Percentiles rank a stretch among this genome's conserved stretches.
Evolutionary conservation across 257 asterid genomes (phyloP).

Genomic region (Thymus mandschuricus): DNA sequence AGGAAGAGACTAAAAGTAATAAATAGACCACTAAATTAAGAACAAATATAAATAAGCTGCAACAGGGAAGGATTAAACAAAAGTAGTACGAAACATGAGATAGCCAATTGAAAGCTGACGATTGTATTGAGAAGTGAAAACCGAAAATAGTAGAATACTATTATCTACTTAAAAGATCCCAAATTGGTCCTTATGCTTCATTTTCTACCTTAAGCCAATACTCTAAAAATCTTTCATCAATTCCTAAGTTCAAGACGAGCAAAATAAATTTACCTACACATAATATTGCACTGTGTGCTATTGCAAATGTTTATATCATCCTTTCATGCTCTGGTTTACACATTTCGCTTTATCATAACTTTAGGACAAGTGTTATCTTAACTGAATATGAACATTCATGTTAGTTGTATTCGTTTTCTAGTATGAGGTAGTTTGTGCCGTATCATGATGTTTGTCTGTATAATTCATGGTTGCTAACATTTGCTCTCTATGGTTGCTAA

Average conservation of each 20-base stretch:
- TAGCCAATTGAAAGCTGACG: neutral
- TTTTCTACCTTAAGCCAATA: slow-evolving; percentile 6
- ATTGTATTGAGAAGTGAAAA: slow-evolving; percentile 18
- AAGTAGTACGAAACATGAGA: slow-evolving; percentile 7
- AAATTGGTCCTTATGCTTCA: slow-evolving; percentile 13
- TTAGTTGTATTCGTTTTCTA: no score
- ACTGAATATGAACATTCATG: no score
- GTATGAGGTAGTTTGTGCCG: no score
- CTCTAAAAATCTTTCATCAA: neutral
- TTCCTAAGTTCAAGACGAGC: neutral
- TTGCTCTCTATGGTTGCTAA: no score
- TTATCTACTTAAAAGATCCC: slow-evolving; percentile 14
- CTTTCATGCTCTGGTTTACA: neutral
- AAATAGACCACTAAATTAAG: slow-evolving; percentile 18
- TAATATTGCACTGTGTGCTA: neutral
- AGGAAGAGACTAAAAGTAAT: neutral
- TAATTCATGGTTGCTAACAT: no score
- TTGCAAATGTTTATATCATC: neutral
- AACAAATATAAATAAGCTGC: slow-evolving; percentile 1
- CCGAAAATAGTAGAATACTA: neutral
- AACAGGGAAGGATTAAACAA: neutral
- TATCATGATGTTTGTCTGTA: no score
- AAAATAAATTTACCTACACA: slow-evolving; percentile 7
- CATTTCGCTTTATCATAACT: no score
- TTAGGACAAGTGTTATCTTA: no score